Conservation (phyloP, 2,329 filamentous ascomycete genomes). For the Talaromyces islandicus region DNA sequence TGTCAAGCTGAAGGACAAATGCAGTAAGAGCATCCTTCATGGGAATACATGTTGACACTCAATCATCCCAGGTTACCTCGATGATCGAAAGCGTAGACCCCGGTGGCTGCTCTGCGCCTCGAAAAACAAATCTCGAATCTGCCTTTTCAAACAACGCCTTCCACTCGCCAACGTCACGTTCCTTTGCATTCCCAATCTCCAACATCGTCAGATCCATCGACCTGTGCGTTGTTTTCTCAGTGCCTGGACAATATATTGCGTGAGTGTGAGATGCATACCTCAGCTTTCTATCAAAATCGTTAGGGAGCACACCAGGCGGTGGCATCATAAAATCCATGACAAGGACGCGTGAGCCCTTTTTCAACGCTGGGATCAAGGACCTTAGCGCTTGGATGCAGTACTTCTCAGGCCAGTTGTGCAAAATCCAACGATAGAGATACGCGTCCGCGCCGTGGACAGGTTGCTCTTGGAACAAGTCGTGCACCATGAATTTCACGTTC, state of each 20-base stretch:
- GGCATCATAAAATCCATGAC: constrained; percentile 8
- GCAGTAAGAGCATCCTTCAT: neutral
- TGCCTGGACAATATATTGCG: neutral
- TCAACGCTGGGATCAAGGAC: constrained; percentile 27
- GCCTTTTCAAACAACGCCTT: neutral
- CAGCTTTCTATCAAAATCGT: constrained; percentile 1
- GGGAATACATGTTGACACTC: neutral
- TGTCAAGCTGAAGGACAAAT: neutral
- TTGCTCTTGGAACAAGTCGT: constrained; percentile 35
- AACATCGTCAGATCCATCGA: constrained; percentile 4
- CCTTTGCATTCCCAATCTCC: constrained; percentile 3
- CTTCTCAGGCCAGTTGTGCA: constrained; percentile 37
- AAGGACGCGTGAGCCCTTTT: constrained; percentile 13
- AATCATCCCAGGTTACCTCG: neutral
- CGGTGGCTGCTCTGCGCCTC: neutral
- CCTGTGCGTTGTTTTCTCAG: neutral
- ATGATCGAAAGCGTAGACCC: constrained; percentile 2
- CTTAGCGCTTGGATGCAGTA: constrained; percentile 30
- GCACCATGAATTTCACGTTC: constrained; percentile 12
- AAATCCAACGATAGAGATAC: constrained; percentile 33
- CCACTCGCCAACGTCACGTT: constrained; percentile 1
- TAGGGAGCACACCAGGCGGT: neutral
- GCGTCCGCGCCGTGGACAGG: constrained; percentile 23
- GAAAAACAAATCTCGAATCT: constrained; percentile 1
- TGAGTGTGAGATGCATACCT: neutral